phyloP scores from a whole-genome alignment of 225 moss, liverwort and hornwort species.

The Bryum argenteum region DNA sequence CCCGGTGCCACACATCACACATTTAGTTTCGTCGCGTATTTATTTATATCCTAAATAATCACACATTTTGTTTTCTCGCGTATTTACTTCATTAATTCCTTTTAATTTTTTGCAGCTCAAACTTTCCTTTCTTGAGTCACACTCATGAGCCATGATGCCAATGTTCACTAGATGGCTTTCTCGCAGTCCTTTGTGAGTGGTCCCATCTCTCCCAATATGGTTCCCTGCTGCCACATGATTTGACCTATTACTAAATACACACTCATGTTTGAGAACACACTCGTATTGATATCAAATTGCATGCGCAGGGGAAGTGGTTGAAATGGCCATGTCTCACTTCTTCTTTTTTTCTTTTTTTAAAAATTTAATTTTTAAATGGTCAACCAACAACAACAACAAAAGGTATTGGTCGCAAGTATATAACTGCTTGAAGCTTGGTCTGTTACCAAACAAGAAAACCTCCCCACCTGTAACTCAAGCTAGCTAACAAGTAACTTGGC shows the following conservation, averaged over 20 bases:
- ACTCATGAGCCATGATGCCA: slow-evolving; percentile 43
- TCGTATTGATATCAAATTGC: background rate
- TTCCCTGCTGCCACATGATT: slow-evolving; percentile 15
- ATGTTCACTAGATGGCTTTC: slow-evolving; percentile 2
- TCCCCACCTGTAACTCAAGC: slow-evolving; percentile 14
- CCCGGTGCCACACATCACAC: slow-evolving; percentile 6
- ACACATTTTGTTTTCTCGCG: background rate
- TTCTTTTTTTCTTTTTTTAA: background rate
- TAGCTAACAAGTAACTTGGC: background rate
- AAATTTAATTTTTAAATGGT: too few relatives aligned
- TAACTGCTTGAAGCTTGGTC: slow-evolving; percentile 39
- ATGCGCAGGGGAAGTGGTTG: background rate
- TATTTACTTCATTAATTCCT: rapidly evolving
- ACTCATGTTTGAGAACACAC: background rate
- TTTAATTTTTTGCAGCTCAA: background rate
- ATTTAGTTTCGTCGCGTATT: background rate
- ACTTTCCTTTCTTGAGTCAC: slow-evolving; percentile 23
- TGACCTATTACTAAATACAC: slow-evolving; percentile 8
- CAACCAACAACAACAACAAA: slow-evolving; percentile 15
- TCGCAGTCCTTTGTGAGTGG: background rate
- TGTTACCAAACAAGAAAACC: slow-evolving; percentile 37
- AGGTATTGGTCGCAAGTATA: background rate
- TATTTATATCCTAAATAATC: too few relatives aligned
- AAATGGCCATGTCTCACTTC: background rate
- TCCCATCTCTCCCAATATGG: slow-evolving; percentile 20